These are phyloP conservation scores for Fusarium metavorans DNA, from an alignment of 2,329 filamentous ascomycete genomes.

Conservation along the genomic window DNA sequence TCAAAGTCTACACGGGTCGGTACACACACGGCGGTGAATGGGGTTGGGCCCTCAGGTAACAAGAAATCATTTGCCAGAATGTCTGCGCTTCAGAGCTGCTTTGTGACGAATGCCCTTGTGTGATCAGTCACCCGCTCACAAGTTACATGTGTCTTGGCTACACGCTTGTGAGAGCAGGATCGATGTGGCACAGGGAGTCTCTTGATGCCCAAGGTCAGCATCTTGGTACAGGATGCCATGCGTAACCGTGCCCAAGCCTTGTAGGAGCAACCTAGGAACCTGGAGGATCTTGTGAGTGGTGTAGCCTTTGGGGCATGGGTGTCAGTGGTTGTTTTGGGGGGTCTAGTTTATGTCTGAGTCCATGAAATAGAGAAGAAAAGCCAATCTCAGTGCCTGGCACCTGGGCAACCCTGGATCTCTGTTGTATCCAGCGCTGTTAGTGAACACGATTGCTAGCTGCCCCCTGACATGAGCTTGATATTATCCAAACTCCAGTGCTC, in stretches of 20 bases:
- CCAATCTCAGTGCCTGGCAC: neutral
- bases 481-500: neutral
- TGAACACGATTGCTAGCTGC: no score
- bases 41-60: conserved; percentile 3
- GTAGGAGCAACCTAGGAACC: neutral
- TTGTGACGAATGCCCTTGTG: neutral
- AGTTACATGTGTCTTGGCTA: conserved; percentile 22
- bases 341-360: no score
- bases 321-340: neutral
- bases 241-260: neutral
- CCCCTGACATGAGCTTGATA: neutral
- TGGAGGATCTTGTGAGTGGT: neutral
- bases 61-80: conserved; percentile 8
- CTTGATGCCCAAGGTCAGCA: neutral
- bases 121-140: conserved; percentile 3
- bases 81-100: conserved; percentile 7
- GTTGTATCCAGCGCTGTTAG: neutral
- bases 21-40: neutral
- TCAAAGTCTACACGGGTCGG: neutral
- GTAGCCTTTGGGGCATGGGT: neutral
- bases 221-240: neutral
- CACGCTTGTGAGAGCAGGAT: conserved; percentile 15
- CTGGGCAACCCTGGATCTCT: neutral
- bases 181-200: conserved; percentile 6
- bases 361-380: neutral